Conservation (phyloP, 768 basidiomycete species). For the Psilocybe sp. region DNA sequence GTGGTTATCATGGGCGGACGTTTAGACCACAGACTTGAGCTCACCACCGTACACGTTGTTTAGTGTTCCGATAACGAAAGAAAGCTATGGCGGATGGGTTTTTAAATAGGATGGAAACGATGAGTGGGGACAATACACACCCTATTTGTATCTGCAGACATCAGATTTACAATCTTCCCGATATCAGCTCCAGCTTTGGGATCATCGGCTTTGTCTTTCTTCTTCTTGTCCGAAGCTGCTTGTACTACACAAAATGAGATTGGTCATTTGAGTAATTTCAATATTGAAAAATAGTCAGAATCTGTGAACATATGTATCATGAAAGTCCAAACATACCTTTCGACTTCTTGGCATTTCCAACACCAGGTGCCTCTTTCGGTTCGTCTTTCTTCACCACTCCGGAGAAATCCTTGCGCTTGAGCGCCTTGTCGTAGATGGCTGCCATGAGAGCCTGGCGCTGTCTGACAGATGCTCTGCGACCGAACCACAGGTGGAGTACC, state of each 20-base stretch:
- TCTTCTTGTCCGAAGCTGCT: conserved; percentile 23
- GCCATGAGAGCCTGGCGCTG: conserved; percentile 84
- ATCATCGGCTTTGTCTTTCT: conserved; percentile 42
- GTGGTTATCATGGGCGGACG: background rate
- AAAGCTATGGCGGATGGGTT: too few species aligned
- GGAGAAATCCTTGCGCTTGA: conserved; percentile 81
- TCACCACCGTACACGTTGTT: conserved; percentile 70
- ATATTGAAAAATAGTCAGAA: background rate
- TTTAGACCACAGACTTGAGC: conserved; percentile 3
- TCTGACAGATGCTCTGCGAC: conserved; percentile 70
- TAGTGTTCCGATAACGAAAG: conserved; percentile 48
- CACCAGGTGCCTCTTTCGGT: conserved; percentile 22
- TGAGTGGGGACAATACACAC: conserved; percentile 7
- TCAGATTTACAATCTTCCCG: conserved; percentile 88
- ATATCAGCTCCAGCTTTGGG: conserved; percentile 79
- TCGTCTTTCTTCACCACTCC: conserved; percentile 55
- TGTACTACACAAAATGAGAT: conserved; percentile 30
- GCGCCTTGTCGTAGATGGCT: conserved; percentile 83
- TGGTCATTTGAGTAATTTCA: conserved; percentile 24
- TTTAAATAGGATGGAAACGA: too few species aligned
- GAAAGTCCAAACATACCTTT: conserved; percentile 14
- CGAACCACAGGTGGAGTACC: conserved; percentile 76
- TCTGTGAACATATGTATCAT: background rate
- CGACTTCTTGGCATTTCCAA: conserved; percentile 18
- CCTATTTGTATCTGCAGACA: conserved; percentile 75